These are phyloP conservation scores for Coriaria nepalensis DNA, from an alignment of 306 rosid genomes.

Conservation along the genomic window DNA sequence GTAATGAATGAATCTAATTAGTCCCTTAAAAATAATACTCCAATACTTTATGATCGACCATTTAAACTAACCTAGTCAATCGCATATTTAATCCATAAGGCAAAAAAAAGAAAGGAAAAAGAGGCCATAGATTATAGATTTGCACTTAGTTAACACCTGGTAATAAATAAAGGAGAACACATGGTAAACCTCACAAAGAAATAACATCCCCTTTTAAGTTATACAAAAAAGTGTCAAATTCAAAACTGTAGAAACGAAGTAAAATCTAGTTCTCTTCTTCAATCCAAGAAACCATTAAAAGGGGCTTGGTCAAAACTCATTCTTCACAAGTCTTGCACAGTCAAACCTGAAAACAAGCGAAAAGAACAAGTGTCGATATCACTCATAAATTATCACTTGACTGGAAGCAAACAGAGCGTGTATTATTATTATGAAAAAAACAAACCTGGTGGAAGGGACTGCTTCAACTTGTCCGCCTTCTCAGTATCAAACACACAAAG, in stretches of 20 bases:
- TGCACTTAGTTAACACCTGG: too few species aligned
- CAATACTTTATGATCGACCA: too few species aligned
- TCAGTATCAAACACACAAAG: constrained; percentile 34
- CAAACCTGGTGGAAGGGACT: constrained; percentile 48
- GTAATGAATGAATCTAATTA: too few species aligned
- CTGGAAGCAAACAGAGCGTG: too few species aligned
- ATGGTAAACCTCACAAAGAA: not conserved
- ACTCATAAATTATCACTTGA: too few species aligned
- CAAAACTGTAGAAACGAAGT: not conserved
- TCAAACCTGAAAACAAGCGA: constrained; percentile 21
- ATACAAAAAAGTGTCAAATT: not conserved
- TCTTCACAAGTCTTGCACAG: constrained; percentile 28
- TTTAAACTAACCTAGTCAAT: too few species aligned
- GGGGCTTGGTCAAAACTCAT: not conserved
- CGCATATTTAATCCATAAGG: too few species aligned
- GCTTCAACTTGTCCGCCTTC: constrained; percentile 45
- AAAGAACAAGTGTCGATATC: not conserved
- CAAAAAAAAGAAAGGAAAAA: too few species aligned
- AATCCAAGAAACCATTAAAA: not conserved
- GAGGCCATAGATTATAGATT: too few species aligned
- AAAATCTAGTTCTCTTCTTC: constrained; percentile 3
- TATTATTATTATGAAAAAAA: too few species aligned
- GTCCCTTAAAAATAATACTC: too few species aligned
- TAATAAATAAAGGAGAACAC: too few species aligned
- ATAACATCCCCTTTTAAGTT: not conserved